Conservation (phyloP, 2,329 filamentous ascomycete genomes). For the Alternaria ventricosa region DNA sequence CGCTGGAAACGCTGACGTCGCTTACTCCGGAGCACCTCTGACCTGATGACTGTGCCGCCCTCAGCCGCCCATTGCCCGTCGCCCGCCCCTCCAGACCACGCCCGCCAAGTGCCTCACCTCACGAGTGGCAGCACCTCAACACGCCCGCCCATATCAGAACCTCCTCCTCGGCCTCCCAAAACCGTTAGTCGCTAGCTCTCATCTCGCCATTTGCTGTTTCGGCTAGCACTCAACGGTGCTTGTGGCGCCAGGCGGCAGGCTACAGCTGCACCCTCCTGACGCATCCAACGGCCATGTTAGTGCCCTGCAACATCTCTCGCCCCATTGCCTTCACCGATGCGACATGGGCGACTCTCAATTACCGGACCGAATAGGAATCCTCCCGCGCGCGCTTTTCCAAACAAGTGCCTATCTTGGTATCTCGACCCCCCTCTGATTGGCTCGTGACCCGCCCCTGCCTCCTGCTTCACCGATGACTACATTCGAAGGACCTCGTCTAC, state of each 20-base stretch:
- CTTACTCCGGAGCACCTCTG: not conserved
- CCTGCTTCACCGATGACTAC: slow-evolving; percentile 6
- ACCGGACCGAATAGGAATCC: slow-evolving; percentile 7
- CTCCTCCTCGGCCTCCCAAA: not conserved
- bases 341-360: slow-evolving; percentile 6
- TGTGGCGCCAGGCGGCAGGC: slow-evolving; percentile 7
- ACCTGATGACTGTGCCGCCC: slow-evolving; percentile 1
- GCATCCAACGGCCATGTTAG: slow-evolving; percentile 11
- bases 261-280: slow-evolving; percentile 13
- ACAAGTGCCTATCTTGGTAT: slow-evolving; percentile 4
- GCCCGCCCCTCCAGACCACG: not conserved
- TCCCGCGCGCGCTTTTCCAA: slow-evolving; percentile 4
- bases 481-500: slow-evolving; percentile 5
- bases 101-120: not conserved
- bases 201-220: slow-evolving; percentile 7
- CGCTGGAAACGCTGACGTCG: not conserved
- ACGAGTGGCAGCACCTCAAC: not conserved
- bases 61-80: not conserved
- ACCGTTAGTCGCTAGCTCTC: not conserved
- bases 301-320: slow-evolving; percentile 7
- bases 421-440: slow-evolving; percentile 5
- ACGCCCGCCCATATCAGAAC: not conserved
- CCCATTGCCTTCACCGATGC: slow-evolving; percentile 11
- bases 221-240: slow-evolving; percentile 12
- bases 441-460: not conserved